Percentiles rank a stretch among this genome's conserved stretches.
These are phyloP conservation scores for Candida pseudoglaebosa DNA, from an alignment of 805 yeast genomes.

Conservation along the genomic window DNA sequence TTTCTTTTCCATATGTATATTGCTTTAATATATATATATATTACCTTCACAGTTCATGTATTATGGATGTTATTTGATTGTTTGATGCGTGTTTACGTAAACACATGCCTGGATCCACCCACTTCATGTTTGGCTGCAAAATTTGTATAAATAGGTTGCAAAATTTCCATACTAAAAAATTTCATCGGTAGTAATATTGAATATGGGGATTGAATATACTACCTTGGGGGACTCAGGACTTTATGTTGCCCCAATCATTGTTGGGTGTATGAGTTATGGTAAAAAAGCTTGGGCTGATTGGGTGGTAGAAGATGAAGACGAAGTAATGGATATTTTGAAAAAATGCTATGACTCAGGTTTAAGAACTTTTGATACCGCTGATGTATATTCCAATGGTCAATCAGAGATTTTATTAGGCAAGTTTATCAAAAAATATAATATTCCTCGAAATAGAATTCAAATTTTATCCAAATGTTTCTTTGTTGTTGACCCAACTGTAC, in stretches of 20 bases:
- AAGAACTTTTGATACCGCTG: constrained; percentile 22
- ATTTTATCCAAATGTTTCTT: constrained; percentile 15
- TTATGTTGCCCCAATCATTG: constrained; percentile 43
- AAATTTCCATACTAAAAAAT: background rate
- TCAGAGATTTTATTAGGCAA: constrained; percentile 18
- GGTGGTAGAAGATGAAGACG: constrained; percentile 24
- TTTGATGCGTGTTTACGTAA: too few relatives aligned
- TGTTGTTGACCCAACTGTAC: constrained; percentile 9
- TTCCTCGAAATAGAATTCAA: constrained; percentile 18
- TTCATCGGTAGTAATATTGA: too few relatives aligned
- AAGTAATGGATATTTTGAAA: constrained; percentile 20
- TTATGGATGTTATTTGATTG: too few relatives aligned
- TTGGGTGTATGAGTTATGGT: constrained; percentile 56
- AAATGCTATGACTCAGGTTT: constrained; percentile 20
- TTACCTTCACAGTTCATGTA: too few relatives aligned
- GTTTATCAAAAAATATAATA: constrained; percentile 18
- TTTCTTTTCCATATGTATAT: too few relatives aligned
- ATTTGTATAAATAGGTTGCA: background rate
- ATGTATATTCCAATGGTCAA: constrained; percentile 18
- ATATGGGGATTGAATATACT: background rate
- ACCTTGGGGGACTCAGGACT: constrained; percentile 43
- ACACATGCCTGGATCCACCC: too few relatives aligned
- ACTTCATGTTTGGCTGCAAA: background rate
- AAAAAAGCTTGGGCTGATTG: constrained; percentile 33
- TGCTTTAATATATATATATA: too few relatives aligned